Percentiles rank a stretch among this genome's conserved stretches.
Evolutionary conservation across 129 eudicot species (phyloP).

Genomic region (Daucus carota): DNA sequence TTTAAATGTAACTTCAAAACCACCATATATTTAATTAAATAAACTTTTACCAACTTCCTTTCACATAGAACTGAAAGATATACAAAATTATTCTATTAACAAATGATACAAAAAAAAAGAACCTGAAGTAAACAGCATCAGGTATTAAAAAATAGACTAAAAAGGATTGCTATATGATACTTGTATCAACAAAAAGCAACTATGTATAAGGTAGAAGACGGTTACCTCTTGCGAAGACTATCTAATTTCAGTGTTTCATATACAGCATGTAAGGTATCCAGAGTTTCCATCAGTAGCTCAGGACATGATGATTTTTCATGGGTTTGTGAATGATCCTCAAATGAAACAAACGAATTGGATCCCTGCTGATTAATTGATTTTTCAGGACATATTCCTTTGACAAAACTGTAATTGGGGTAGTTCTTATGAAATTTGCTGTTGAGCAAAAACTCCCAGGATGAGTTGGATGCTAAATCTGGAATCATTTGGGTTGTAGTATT

Average conservation of each 20-base stretch:
- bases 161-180: not conserved
- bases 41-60: not conserved
- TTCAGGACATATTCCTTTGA: slow-evolving; percentile 34
- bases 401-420: slow-evolving; percentile 34
- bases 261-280: slow-evolving; percentile 82
- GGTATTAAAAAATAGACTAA: not conserved
- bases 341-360: slow-evolving; percentile 25
- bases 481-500: slow-evolving; percentile 14
- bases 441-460: slow-evolving; percentile 87
- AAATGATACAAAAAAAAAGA: not conserved
- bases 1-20: not conserved
- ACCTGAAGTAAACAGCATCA: not conserved
- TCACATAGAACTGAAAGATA: not conserved
- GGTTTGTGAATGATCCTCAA: slow-evolving; percentile 14
- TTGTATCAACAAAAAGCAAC: not conserved
- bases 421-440: slow-evolving; percentile 65
- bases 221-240: slow-evolving; percentile 76
- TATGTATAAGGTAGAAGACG: not conserved
- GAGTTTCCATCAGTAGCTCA: slow-evolving; percentile 53
- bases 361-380: slow-evolving; percentile 25
- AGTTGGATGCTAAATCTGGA: slow-evolving; percentile 30
- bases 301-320: slow-evolving; percentile 31
- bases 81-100: not conserved
- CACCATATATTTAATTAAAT: not conserved
- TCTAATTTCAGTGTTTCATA: slow-evolving; percentile 85